Conservation (phyloP, 768 basidiomycete genomes). For the Leccinum subgranulosum region DNA sequence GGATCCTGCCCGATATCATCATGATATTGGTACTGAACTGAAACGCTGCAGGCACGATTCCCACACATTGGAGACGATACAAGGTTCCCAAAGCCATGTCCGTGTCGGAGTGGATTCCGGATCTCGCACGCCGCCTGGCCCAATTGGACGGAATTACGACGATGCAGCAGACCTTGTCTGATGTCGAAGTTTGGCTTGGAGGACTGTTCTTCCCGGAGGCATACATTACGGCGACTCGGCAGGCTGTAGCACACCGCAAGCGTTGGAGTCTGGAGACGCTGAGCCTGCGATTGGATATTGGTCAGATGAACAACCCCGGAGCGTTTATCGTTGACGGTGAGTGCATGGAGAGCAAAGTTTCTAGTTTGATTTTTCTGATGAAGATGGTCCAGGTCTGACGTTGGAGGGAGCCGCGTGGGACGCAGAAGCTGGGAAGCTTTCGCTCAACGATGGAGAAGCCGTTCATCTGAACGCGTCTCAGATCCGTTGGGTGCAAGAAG, state of each 20-base stretch:
- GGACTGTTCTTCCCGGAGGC: conserved; percentile 96
- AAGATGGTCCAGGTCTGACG: conserved; percentile 58
- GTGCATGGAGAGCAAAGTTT: conserved; percentile 22
- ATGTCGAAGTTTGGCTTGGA: conserved; percentile 88
- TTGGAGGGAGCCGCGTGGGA: conserved; percentile 85
- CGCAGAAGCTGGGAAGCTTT: conserved; percentile 50
- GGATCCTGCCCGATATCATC: conserved; percentile 4
- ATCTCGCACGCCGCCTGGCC: conserved; percentile 74
- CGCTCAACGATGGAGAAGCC: conserved; percentile 84
- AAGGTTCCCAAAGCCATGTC: conserved; percentile 82
- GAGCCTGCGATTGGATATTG: conserved; percentile 75
- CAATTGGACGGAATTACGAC: conserved; percentile 70
- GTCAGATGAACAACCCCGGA: conserved; percentile 69
- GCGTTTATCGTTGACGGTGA: conserved; percentile 88
- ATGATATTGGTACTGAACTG: conserved; percentile 1
- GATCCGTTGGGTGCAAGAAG: conserved; percentile 78
- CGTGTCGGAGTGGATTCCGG: conserved; percentile 81
- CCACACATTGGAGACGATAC: conserved; percentile 84
- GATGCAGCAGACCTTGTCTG: conserved; percentile 54
- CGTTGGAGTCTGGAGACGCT: conserved; percentile 92
- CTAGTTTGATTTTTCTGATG: conserved; percentile 5
- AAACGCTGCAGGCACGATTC: conserved; percentile 68
- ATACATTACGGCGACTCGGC: conserved; percentile 92
- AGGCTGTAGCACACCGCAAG: conserved; percentile 91
- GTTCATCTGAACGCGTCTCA: conserved; percentile 78